These are phyloP conservation scores for Pseudopyrenochaeta lycopersici DNA, from an alignment of 2,329 filamentous ascomycete species.

Conservation along the genomic window DNA sequence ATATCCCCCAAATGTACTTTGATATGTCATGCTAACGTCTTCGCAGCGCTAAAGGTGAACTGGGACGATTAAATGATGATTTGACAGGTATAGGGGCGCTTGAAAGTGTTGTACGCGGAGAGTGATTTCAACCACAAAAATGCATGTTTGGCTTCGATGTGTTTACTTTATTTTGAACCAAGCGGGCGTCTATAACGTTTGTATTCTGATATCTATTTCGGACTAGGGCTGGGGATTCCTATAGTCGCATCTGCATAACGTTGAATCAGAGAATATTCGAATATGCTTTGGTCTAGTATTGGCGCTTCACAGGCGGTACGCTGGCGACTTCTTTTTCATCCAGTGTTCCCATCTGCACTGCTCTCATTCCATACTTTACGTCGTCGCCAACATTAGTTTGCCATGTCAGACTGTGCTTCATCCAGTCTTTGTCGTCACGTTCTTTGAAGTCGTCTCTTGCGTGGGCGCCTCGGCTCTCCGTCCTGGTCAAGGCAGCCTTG, in stretches of 20 bases:
- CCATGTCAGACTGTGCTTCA: constrained; percentile 61
- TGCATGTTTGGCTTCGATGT: no score
- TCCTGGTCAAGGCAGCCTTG: constrained; percentile 53
- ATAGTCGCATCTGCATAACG: no score
- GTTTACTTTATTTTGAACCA: no score
- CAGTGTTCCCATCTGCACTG: constrained; percentile 54
- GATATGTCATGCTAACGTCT: constrained; percentile 13
- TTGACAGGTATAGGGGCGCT: no score
- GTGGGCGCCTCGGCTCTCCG: constrained; percentile 58
- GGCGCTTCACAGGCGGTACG: constrained; percentile 48
- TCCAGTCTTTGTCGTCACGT: constrained; percentile 54
- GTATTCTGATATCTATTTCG: no score
- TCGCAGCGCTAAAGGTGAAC: constrained; percentile 37
- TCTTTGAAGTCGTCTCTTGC: constrained; percentile 58
- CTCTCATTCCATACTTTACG: constrained; percentile 54
- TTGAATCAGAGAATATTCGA: no score
- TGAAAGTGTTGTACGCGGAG: background rate
- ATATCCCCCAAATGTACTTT: background rate
- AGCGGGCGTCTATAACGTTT: no score
- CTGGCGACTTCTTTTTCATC: constrained; percentile 55
- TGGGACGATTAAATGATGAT: constrained; percentile 33
- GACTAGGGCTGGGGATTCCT: no score
- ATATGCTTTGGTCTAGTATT: constrained; percentile 44
- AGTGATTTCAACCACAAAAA: background rate
- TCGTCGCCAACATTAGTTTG: constrained; percentile 51